Conservation (phyloP, 805 yeast species). For the Barnettozyma botsteinii region DNA sequence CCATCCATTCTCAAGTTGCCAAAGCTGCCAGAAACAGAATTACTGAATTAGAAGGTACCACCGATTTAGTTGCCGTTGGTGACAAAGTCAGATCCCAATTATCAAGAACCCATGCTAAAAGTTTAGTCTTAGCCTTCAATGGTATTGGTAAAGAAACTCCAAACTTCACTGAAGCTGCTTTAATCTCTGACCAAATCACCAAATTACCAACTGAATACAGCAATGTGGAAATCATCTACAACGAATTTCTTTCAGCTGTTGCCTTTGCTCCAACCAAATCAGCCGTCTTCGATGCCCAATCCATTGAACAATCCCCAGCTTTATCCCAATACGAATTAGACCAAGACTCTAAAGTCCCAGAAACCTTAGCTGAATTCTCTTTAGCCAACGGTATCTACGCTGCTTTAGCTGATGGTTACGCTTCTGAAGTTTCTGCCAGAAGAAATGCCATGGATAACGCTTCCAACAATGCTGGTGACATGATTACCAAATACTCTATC, state of each 20-base stretch:
- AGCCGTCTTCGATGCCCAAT: conserved; percentile 60
- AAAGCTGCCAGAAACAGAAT: conserved; percentile 75
- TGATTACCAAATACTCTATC: conserved; percentile 94
- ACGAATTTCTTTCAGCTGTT: conserved; percentile 82
- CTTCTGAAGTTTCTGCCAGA: conserved; percentile 96
- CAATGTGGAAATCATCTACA: conserved; percentile 76
- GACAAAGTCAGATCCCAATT: conserved; percentile 91
- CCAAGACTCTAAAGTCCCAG: conserved; percentile 61
- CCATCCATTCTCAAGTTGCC: conserved; percentile 92
- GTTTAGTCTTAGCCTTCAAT: conserved; percentile 69
- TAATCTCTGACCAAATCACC: conserved; percentile 79
- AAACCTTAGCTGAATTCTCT: conserved; percentile 75
- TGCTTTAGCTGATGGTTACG: conserved; percentile 97
- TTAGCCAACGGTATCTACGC: conserved; percentile 84
- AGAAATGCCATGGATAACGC: conserved; percentile 99
- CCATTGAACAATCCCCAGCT: conserved; percentile 81
- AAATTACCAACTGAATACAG: conserved; percentile 55
- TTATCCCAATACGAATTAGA: conserved; percentile 77
- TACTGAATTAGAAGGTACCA: conserved; percentile 48
- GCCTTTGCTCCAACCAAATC: conserved; percentile 79
- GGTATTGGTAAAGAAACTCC: conserved; percentile 98
- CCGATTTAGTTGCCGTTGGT: conserved; percentile 85
- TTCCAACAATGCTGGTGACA: conserved; percentile 98
- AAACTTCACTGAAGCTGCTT: conserved; percentile 82
- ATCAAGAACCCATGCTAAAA: conserved; percentile 69